A percentile compares a stretch with the other conserved stretches of the same genome.
phyloP scores from a whole-genome alignment of 768 basidiomycete genomes.

The Mycena epipterygia region DNA sequence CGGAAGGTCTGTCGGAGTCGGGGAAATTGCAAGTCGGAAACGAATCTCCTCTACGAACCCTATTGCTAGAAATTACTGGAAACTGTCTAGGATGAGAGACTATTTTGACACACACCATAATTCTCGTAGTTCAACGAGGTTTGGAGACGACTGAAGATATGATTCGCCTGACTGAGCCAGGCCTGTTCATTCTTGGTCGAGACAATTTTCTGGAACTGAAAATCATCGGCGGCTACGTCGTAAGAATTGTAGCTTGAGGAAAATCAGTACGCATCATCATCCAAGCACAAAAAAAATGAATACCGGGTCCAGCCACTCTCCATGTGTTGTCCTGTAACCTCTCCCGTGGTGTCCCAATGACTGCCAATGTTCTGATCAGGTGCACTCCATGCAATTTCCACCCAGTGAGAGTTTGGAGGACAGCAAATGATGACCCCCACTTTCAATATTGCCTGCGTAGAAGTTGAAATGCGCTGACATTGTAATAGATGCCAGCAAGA shows the following conservation, averaged over 20 bases:
- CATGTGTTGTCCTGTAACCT: not conserved
- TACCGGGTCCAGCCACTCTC: conserved; percentile 16
- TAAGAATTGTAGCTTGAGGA: not conserved
- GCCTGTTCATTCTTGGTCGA: no score
- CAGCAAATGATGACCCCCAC: no score
- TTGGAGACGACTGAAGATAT: not conserved
- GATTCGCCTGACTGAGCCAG: conserved; percentile 5
- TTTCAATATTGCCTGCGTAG: no score
- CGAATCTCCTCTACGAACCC: not conserved
- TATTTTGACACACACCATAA: not conserved
- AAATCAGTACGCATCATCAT: not conserved
- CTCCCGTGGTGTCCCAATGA: no score
- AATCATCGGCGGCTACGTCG: not conserved
- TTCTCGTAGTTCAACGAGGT: not conserved
- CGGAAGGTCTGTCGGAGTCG: no score
- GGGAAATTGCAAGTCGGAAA: no score
- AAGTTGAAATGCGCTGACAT: no score
- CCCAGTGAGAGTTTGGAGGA: no score
- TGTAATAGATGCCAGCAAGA: no score
- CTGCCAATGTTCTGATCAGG: no score
- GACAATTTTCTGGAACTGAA: not conserved
- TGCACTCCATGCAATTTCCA: no score
- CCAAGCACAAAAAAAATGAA: no score
- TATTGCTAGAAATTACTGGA: not conserved
- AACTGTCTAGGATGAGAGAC: not conserved